Evolutionary conservation across 2,329 filamentous ascomycete species (phyloP).

Genomic region (Phaeosphaeria sp.): DNA sequence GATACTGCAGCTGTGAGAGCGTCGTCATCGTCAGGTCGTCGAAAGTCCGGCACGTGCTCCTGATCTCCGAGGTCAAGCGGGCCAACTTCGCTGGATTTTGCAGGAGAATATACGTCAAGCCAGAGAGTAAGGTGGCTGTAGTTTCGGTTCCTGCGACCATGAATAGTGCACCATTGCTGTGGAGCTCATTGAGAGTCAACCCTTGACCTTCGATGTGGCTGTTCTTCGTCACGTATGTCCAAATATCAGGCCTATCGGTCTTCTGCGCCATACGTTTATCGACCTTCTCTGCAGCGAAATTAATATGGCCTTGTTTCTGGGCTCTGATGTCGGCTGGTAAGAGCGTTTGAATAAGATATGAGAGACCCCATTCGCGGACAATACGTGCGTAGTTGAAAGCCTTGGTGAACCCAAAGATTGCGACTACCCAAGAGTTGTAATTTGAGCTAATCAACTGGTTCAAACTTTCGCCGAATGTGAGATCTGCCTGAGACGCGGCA

Average conservation of each 20-base stretch:
- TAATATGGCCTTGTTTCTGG: conserved; percentile 14
- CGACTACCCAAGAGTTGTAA: conserved; percentile 39
- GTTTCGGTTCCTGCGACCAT: conserved; percentile 40
- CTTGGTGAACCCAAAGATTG: conserved; percentile 24
- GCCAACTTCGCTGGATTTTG: conserved; percentile 22
- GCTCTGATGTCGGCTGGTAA: conserved; percentile 12
- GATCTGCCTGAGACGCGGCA: conserved; percentile 25
- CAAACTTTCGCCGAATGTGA: conserved; percentile 40
- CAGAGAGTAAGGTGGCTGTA: conserved; percentile 32
- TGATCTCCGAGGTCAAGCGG: conserved; percentile 27
- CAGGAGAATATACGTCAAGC: conserved; percentile 34
- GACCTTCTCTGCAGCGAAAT: conserved; percentile 20
- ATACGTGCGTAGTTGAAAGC: conserved; percentile 4
- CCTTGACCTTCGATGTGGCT: conserved; percentile 20
- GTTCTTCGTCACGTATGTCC: conserved; percentile 44
- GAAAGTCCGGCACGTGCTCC: conserved; percentile 16
- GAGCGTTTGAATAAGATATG: conserved; percentile 8
- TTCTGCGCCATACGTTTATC: conserved; percentile 29
- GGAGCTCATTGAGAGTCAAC: conserved; percentile 31
- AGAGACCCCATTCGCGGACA: conserved; percentile 13
- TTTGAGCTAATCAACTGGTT: conserved; percentile 18
- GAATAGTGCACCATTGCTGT: conserved; percentile 28
- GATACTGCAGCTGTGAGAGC: conserved; percentile 39
- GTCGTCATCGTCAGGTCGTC: conserved; percentile 27
- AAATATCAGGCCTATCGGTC: conserved; percentile 46